Conservation (phyloP, 208 protist species). For the Acanthamoeba healyi region DNA sequence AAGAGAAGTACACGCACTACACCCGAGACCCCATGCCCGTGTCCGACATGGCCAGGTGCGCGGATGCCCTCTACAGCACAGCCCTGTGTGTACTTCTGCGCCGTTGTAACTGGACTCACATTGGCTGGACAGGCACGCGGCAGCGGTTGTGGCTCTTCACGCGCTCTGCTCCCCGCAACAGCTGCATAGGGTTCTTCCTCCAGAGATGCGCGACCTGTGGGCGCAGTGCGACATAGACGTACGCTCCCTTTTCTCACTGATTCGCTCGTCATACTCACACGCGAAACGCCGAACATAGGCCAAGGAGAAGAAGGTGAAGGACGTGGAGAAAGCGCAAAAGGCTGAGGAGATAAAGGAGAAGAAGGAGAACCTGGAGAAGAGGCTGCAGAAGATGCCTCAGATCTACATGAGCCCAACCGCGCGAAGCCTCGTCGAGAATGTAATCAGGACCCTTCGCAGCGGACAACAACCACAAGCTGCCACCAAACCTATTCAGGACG, state of each 20-base stretch:
- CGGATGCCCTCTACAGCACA: background rate
- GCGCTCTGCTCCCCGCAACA: slow-evolving; percentile 37
- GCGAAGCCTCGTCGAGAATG: slow-evolving; percentile 67
- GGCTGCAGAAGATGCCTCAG: slow-evolving; percentile 72
- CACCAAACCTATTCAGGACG: background rate
- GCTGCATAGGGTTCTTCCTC: slow-evolving; percentile 59
- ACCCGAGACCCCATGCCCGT: slow-evolving; percentile 21
- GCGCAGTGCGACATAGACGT: slow-evolving; percentile 61
- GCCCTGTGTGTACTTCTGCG: background rate
- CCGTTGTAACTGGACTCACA: background rate
- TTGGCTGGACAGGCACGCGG: background rate
- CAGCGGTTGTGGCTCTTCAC: slow-evolving; percentile 65
- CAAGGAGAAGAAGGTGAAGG: slow-evolving; percentile 61
- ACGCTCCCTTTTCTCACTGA: background rate
- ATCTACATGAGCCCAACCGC: slow-evolving; percentile 74
- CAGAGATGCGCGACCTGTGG: slow-evolving; percentile 71
- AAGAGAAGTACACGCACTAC: slow-evolving; percentile 68
- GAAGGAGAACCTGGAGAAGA: slow-evolving; percentile 74
- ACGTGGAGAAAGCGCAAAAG: background rate
- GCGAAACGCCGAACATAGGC: background rate
- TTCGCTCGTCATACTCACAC: background rate
- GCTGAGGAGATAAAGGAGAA: slow-evolving; percentile 67
- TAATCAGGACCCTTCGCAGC: background rate
- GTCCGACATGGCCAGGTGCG: slow-evolving; percentile 55
- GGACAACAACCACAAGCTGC: background rate